Evolutionary conservation across 257 asterid genomes (phyloP).

Genomic region (Galeopsis tetrahit): DNA sequence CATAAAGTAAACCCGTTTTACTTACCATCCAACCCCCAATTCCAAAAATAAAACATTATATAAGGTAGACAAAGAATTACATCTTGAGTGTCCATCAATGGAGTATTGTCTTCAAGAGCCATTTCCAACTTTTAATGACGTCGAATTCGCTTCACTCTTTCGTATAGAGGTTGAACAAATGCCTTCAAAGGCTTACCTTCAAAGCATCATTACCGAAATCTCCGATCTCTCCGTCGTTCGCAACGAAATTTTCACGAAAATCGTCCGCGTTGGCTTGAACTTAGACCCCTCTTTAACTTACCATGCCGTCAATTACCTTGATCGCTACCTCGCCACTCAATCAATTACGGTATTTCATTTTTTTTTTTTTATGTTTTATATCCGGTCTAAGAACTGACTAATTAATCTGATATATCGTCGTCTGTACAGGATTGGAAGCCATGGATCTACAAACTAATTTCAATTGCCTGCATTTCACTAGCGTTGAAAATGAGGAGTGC

Average conservation of each 20-base stretch:
- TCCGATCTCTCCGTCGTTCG: conserved; percentile 39
- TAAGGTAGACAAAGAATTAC: conserved; percentile 5
- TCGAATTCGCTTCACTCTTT: conserved; percentile 29
- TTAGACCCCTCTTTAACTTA: conserved; percentile 49
- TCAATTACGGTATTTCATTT: conserved; percentile 41
- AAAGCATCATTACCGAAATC: conserved; percentile 28
- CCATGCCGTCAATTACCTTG: conserved; percentile 70
- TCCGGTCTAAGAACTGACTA: background rate
- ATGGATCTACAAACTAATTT: conserved; percentile 62
- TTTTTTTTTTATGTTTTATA: background rate
- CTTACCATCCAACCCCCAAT: conserved; percentile 4
- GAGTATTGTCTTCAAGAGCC: conserved; percentile 76
- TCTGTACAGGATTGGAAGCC: conserved; percentile 57
- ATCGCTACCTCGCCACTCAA: conserved; percentile 66
- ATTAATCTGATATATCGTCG: too few relatives aligned
- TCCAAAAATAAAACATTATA: conserved; percentile 12
- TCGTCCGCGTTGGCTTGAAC: background rate
- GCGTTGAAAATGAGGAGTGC: conserved; percentile 71
- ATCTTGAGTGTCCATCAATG: conserved; percentile 40
- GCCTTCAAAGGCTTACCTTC: conserved; percentile 49
- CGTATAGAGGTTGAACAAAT: conserved; percentile 59
- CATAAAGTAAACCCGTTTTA: background rate
- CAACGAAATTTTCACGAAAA: background rate
- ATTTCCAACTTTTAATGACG: conserved; percentile 40
- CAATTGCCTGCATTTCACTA: conserved; percentile 65